Evolutionary conservation across 2,329 filamentous ascomycete genomes (phyloP), one percentile per base, ranked within the genome.

Genomic region (Sporothrix inflata): DNA sequence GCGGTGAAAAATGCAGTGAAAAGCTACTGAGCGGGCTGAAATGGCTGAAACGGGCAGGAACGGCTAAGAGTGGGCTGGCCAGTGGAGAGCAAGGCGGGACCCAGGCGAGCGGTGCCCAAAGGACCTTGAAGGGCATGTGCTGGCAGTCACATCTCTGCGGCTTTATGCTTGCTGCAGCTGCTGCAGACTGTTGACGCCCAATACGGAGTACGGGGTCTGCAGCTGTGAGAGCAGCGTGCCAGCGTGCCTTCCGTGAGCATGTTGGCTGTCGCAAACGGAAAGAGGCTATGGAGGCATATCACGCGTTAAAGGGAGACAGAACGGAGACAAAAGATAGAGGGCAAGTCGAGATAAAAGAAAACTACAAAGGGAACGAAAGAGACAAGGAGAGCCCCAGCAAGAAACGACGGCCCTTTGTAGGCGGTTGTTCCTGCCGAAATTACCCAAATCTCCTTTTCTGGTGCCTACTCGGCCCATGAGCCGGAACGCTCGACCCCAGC

Each of bases 61-160:
- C 70, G 63, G 61, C 63, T 47, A 68, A 61, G 63, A 71, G 63
- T 71, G 70, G 70, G 70, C 61, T 71, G 34, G 49, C 11, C 27
- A 60, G 42, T 71, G 70, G 61, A 40, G 51, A 27, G 24, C 34
- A 53, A 42, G 38, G 51, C 55, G 49, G 51, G 70, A 45, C 49
- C 51, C 61, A 49, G 38, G 57, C 24, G 21, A 65, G n/a, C 47
- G 55, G 49, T 42, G 57, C 60, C 45, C 45, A 65, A 65, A 65
- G 55, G 55, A 61, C 55, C 30, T 61, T 30, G 24, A 49, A 42
- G 55, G 57, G 49, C 61, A 63, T 63, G 60, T 63, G 57, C 57
- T 40, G 38, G 60, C 60, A 65, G 38, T 45, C 38, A 65, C 38
- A 65, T 65, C 60, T 65, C 21, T 24, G 42, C 40, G 16, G 24